Evolutionary conservation across 108 stramenopile genomes (phyloP), one percentile per base, ranked within the genome.

Genomic region (Stephanodiscus minutulus): DNA sequence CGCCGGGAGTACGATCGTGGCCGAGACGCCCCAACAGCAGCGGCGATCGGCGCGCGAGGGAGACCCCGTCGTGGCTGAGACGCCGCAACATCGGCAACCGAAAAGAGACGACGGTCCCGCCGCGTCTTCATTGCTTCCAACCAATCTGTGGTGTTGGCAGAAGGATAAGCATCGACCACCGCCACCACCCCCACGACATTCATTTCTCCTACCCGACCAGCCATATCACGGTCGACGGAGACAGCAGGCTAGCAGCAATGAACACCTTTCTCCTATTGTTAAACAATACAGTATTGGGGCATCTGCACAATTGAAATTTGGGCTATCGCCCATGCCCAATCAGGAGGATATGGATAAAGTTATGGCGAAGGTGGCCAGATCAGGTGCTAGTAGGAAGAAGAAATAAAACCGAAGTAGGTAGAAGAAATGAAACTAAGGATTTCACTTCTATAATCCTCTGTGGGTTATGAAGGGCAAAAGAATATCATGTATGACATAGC

Each of bases 301-400:
- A 43, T 39, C 59, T 36, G 66, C 46, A 64, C 39, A 28, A 64
- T 59, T 66, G 54, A 69, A 53, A 41, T 72, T 72, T 18, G 62
- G 70, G 5, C 48, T 76, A 7, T 76, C 75, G 18, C 75, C 75
- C 18, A 64, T 76, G 67, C 75, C 75, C 28, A 61, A 77, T 48
- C 61, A 61, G 33, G 54, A 68, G 56, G 39, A 31, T 37, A 59
- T 59, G 41, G 41, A 24, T 9, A 24, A 50, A 37, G 28, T 56
- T 24, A 39, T 60, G 59, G 59, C 59, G 1, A 60, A 60, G 36
- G 59, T 60, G 35, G 59, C 59, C 35, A 60, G 20, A 37, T 35
- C 59, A 36, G 33, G n/a, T 41, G 35, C 33, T 36, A 60, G 36
- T n/a, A 60, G 22, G 57, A 35, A 60, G 35, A 60, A n/a, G 59